phyloP scores from a whole-genome alignment of 768 basidiomycete genomes.

The Hericium coralloides region DNA sequence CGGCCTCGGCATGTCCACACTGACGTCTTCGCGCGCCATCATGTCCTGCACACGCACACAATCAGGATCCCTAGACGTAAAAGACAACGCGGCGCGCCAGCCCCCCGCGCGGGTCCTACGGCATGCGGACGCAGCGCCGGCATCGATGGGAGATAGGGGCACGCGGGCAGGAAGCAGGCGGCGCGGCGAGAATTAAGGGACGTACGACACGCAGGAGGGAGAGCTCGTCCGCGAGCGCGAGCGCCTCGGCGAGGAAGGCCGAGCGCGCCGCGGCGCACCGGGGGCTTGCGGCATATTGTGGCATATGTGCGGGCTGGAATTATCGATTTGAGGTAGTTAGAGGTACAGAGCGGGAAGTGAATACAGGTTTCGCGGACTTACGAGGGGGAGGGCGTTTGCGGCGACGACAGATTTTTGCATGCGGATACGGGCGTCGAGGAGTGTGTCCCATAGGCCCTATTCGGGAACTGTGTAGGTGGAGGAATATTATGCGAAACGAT shows the following conservation, averaged over 20 bases:
- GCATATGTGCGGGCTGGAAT: slow-evolving; percentile 25
- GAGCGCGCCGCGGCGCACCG: slow-evolving; percentile 38
- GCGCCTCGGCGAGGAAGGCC: slow-evolving; percentile 52
- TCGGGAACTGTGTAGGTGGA: not conserved
- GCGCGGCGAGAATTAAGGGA: slow-evolving; percentile 2
- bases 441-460: slow-evolving; percentile 76
- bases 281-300: slow-evolving; percentile 19
- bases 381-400: slow-evolving; percentile 58
- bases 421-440: slow-evolving; percentile 87
- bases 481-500: not conserved
- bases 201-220: slow-evolving; percentile 60
- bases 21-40: slow-evolving; percentile 1
- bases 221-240: slow-evolving; percentile 55
- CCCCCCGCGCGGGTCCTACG: not conserved
- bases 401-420: slow-evolving; percentile 72
- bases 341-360: not conserved
- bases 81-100: not conserved
- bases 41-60: slow-evolving; percentile 6
- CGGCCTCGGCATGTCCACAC: slow-evolving; percentile 7
- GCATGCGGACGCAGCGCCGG: slow-evolving; percentile 12
- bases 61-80: slow-evolving; percentile 1
- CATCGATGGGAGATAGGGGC: slow-evolving; percentile 9
- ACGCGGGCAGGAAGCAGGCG: not conserved
- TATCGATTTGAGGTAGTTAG: slow-evolving; percentile 17
- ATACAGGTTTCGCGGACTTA: slow-evolving; percentile 23